Base-by-base conservation (phyloP, 768 basidiomycete species). In the Dioszegia crocea region DNA sequence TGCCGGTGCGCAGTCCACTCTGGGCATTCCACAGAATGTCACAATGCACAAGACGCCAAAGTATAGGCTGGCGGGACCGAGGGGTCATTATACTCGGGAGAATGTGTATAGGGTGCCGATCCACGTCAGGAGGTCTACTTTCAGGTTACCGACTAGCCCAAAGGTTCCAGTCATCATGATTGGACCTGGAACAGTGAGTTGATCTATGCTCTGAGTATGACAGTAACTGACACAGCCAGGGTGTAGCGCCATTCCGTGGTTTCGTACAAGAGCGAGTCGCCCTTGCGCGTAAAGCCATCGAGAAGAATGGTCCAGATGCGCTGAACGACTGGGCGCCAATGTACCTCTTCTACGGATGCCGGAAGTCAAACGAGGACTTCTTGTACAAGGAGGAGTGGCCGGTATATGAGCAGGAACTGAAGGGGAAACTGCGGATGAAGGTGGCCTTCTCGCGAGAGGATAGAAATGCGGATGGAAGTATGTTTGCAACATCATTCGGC, bases 91-190 rank as follows among this genome's bases (percentile, higher is more conserved):
- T 80, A 85, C 81, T 78, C 81, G 80, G 40, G 86, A 85, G 17
- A 81, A 80, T 6, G 77, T 70, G 33, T 92, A 86, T 81, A 89
- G 89, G 77, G 85, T 88, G 0, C 96, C 96, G 9, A 82, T 98
- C 53, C 96, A 99, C 70, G 91, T 99, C 60, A 84, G 96, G 55
- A 84, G 96, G 47, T 94, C 91, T 16, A 98, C 94, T 2, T 99
- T 99, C 85, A 83, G 96, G 50, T 80, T 99, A 49, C 96, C 96
- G 9, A 98, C 96, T 17, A 92, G 91, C 76, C 96, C 96, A 33
- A 97, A 96, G 82, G 94, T 89, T 60, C 96, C 96, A 1, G 88
- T 99, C 50, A 90, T 99, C 78, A 98, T 99, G 96, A 85, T 99
- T 75, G 96, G 96, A 40, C 96, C 96, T 61, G 96, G 96, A 53